Base-by-base conservation (phyloP, 106 monocot species). In the Cymbidium sinense region DNA sequence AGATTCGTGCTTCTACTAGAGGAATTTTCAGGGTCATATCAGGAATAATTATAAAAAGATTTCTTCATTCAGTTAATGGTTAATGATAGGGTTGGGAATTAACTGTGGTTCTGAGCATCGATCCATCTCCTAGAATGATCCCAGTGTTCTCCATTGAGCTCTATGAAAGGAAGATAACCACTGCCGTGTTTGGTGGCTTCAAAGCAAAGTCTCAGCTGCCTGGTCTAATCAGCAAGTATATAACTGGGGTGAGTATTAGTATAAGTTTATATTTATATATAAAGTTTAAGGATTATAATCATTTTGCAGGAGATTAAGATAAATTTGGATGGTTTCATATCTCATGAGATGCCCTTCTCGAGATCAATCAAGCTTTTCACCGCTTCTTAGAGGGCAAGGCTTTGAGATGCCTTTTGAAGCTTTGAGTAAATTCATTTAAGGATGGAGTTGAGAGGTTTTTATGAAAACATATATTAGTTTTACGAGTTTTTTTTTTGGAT, bases 71-170 rank as follows among this genome's bases (percentile, higher is more conserved):
- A 12, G 10, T 47, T 47, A 13, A 58, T 58, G 7, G 0, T 58
- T 8, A 23, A 58, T 4, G n/a, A 29, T 77, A 95, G 95, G 95
- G 95, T 36, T 91, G 91, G 89, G 95, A 89, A 0, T 21, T 89
- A 15, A 86, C 88, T 1, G 86, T 92, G 31, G 44, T 95, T 31
- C 78, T 95, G 0, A 92, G 95, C 28, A 81, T 95, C 43, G 89
- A 95, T 51, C 12, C 70, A 7, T 79, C 78, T 1, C 90, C 92
- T 0, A 75, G 78, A 55, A 28, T 86, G 78, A 86, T 95, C 35
- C 91, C 89, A 0, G 21, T 95, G 54, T 92, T 92, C 64, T 89
- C 92, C 0, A 95, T 95, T 92, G 95, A 95, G 80, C 85, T 95
- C 9, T 89, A 87, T 43, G 70, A 90, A 37, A 74, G 95, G 65